These are phyloP conservation scores for Eruca vesicaria DNA, from an alignment of 441 rosid genomes.

Conservation along the genomic window DNA sequence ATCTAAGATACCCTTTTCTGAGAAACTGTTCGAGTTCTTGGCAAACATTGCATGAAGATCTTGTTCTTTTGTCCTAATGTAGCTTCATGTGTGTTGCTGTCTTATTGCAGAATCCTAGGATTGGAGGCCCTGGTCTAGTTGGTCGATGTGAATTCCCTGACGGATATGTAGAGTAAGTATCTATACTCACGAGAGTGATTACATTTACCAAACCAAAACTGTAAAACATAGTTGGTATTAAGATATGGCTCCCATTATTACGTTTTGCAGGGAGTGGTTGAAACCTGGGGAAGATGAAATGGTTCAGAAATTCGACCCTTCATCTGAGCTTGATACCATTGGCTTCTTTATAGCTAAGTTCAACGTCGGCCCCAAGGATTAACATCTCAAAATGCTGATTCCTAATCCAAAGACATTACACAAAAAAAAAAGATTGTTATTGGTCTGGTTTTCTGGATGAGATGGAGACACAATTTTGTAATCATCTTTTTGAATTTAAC, in stretches of 20 bases:
- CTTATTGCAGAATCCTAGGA: constrained; percentile 64
- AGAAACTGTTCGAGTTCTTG: not conserved
- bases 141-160: constrained; percentile 70
- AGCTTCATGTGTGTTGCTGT: not conserved
- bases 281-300: constrained; percentile 86
- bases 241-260: not conserved
- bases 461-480: not conserved
- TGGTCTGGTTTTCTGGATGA: not conserved
- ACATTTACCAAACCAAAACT: not conserved
- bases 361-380: constrained; percentile 53
- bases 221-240: not conserved
- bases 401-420: constrained; percentile 1
- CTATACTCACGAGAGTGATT: not conserved
- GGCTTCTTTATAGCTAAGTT: constrained; percentile 98
- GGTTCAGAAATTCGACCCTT: constrained; percentile 95
- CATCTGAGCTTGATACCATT: constrained; percentile 80
- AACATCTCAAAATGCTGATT: not conserved
- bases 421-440: not conserved
- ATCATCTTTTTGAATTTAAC: not conserved
- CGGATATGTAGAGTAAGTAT: constrained; percentile 78
- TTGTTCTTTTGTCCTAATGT: not conserved
- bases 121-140: constrained; percentile 93
- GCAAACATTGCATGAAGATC: not conserved
- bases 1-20: not conserved
- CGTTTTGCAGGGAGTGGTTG: constrained; percentile 75